These are phyloP conservation scores for Cercospora janseana DNA, from an alignment of 2,329 filamentous ascomycete genomes.

Conservation along the genomic window DNA sequence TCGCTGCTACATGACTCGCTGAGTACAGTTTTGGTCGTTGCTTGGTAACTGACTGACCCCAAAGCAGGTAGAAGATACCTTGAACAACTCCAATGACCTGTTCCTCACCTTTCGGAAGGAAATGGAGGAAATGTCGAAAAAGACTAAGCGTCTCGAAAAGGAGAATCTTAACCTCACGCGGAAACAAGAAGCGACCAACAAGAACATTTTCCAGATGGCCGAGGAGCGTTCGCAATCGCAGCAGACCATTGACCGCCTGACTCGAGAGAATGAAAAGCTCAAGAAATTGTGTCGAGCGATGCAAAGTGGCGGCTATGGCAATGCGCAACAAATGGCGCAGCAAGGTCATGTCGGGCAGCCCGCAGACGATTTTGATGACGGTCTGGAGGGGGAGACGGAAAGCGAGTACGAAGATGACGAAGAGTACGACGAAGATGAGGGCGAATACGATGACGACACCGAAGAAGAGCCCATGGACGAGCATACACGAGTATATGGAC, in stretches of 20 bases:
- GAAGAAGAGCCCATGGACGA: slow-evolving; percentile 50
- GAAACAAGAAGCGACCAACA: slow-evolving; percentile 89
- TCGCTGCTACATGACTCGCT: slow-evolving; percentile 10
- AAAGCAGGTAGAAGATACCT: slow-evolving; percentile 91
- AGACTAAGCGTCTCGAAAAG: slow-evolving; percentile 94
- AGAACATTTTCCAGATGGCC: slow-evolving; percentile 95
- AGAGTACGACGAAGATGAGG: slow-evolving; percentile 64
- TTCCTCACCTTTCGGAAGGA: slow-evolving; percentile 97
- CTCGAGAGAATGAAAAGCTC: slow-evolving; percentile 84
- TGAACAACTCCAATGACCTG: slow-evolving; percentile 97
- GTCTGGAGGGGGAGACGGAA: slow-evolving; percentile 53
- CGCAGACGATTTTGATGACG: slow-evolving; percentile 33
- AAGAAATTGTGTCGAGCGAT: slow-evolving; percentile 94
- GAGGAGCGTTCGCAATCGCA: slow-evolving; percentile 80
- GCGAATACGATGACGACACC: slow-evolving; percentile 63
- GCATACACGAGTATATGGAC: slow-evolving; percentile 40
- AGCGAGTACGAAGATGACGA: slow-evolving; percentile 67
- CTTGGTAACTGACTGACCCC: slow-evolving; percentile 41
- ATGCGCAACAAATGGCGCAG: slow-evolving; percentile 26
- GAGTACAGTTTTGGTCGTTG: slow-evolving; percentile 17
- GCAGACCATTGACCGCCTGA: slow-evolving; percentile 73
- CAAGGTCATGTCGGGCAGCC: slow-evolving; percentile 20
- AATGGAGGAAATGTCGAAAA: slow-evolving; percentile 99
- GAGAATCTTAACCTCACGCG: slow-evolving; percentile 88
- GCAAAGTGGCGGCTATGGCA: slow-evolving; percentile 85